These are phyloP conservation scores for Buddleja alternifolia DNA, from an alignment of 257 asterid genomes.

Conservation along the genomic window DNA sequence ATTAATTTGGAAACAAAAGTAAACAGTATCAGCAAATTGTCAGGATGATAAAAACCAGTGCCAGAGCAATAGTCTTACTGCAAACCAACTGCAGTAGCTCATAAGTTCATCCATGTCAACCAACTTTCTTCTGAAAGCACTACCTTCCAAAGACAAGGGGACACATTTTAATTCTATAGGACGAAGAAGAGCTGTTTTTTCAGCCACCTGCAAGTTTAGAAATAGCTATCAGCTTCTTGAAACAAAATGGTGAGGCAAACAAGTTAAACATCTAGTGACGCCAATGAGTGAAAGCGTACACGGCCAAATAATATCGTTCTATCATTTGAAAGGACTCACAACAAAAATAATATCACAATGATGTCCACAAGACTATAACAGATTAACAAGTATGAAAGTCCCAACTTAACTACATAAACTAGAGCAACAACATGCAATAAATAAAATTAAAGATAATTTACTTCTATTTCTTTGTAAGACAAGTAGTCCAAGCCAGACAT, in stretches of 20 bases:
- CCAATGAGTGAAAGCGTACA: conserved; percentile 8
- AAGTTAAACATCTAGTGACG: background rate
- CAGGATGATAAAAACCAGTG: conserved; percentile 16
- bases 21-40: conserved; percentile 18
- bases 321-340: background rate
- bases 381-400: conserved; percentile 1
- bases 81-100: conserved; percentile 99
- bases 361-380: conserved; percentile 2
- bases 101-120: conserved; percentile 91
- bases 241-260: conserved; percentile 16
- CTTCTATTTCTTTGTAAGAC: conserved; percentile 4
- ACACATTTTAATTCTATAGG: conserved; percentile 84
- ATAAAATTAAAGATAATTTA: background rate
- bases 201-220: conserved; percentile 79
- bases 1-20: conserved; percentile 14
- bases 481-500: conserved; percentile 5
- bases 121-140: conserved; percentile 87
- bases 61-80: conserved; percentile 62
- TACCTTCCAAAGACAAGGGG: conserved; percentile 88
- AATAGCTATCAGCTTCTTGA: conserved; percentile 21
- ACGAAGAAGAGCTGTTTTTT: conserved; percentile 93
- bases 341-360: background rate
- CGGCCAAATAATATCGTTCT: background rate
- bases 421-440: conserved; percentile 1
- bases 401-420: conserved; percentile 13